These are phyloP conservation scores for Penicillium sp. DNA, from an alignment of 2,329 filamentous ascomycete species.

Conservation along the genomic window DNA sequence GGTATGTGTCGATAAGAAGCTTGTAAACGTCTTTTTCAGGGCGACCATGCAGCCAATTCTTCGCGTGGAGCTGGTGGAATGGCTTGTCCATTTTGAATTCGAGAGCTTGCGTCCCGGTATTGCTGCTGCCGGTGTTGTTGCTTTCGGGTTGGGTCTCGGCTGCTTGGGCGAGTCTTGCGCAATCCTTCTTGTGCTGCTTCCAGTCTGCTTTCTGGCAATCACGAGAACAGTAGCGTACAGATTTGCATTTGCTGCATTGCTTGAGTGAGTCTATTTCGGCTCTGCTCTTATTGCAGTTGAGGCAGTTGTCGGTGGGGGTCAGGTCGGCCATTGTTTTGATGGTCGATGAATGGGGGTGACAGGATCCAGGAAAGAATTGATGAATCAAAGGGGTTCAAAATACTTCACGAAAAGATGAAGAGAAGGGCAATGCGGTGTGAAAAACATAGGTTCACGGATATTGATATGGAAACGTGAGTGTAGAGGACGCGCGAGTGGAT, in stretches of 20 bases:
- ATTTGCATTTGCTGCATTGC: neutral
- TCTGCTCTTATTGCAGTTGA: too few species aligned
- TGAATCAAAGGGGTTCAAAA: too few species aligned
- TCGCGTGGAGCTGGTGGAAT: constrained; percentile 40
- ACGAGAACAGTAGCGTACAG: constrained; percentile 50
- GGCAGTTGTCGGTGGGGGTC: too few species aligned
- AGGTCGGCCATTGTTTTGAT: too few species aligned
- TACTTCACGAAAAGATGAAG: too few species aligned
- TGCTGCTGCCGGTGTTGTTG: neutral
- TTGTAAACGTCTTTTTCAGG: constrained; percentile 48
- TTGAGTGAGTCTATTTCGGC: neutral
- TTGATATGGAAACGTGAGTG: too few species aligned
- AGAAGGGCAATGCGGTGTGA: too few species aligned
- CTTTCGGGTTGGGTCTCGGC: neutral
- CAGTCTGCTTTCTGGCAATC: constrained; percentile 56
- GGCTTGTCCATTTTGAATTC: neutral
- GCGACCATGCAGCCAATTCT: constrained; percentile 48
- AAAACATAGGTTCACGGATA: too few species aligned
- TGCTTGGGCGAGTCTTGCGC: constrained; percentile 27
- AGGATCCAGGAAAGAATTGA: too few species aligned
- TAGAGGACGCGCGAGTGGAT: too few species aligned
- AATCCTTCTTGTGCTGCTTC: constrained; percentile 52
- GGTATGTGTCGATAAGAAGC: constrained; percentile 52
- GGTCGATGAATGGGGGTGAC: too few species aligned
- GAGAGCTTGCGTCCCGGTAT: neutral